Evolutionary conservation across 2,329 filamentous ascomycete genomes (phyloP).

Genomic region (Aspergillus sp.): DNA sequence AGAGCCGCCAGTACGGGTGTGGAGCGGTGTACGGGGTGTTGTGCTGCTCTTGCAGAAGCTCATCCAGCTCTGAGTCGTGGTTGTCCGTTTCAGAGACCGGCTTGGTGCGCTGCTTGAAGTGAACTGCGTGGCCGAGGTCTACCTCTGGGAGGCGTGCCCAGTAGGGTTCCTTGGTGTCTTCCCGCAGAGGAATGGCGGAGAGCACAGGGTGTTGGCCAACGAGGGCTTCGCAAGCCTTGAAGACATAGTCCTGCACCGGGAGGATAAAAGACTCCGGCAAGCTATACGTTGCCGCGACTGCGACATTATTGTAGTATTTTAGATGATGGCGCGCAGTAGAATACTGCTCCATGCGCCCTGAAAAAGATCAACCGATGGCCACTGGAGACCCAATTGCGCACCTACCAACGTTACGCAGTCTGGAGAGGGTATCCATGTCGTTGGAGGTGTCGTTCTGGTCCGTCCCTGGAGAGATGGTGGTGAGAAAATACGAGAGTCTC

Average conservation of each 20-base stretch:
- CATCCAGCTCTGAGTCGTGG: slow-evolving; percentile 41
- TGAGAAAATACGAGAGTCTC: too few species aligned
- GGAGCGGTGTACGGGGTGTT: slow-evolving; percentile 35
- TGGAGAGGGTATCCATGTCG: background rate
- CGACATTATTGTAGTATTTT: slow-evolving; percentile 45
- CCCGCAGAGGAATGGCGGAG: slow-evolving; percentile 41
- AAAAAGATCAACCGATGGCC: background rate
- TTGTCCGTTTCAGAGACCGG: slow-evolving; percentile 16
- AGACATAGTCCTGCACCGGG: slow-evolving; percentile 32
- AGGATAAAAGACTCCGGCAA: slow-evolving; percentile 23
- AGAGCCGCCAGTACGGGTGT: slow-evolving; percentile 45
- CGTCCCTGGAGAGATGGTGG: too few species aligned
- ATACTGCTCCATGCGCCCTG: slow-evolving; percentile 45
- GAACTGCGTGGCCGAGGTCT: slow-evolving; percentile 38
- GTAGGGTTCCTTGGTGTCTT: slow-evolving; percentile 40
- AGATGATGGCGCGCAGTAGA: slow-evolving; percentile 44
- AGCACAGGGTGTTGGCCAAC: slow-evolving; percentile 43
- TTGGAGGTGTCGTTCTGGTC: background rate
- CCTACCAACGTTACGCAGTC: background rate
- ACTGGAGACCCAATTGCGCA: background rate
- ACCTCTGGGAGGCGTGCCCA: slow-evolving; percentile 46
- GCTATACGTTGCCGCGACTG: slow-evolving; percentile 38
- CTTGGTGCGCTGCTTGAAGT: slow-evolving; percentile 29
- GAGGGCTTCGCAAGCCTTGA: slow-evolving; percentile 34
- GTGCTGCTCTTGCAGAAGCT: slow-evolving; percentile 41